A percentile compares a stretch with the other conserved stretches of the same genome.
phyloP scores from a whole-genome alignment of 352 stramenopile genomes.

The Pythium biforme region DNA sequence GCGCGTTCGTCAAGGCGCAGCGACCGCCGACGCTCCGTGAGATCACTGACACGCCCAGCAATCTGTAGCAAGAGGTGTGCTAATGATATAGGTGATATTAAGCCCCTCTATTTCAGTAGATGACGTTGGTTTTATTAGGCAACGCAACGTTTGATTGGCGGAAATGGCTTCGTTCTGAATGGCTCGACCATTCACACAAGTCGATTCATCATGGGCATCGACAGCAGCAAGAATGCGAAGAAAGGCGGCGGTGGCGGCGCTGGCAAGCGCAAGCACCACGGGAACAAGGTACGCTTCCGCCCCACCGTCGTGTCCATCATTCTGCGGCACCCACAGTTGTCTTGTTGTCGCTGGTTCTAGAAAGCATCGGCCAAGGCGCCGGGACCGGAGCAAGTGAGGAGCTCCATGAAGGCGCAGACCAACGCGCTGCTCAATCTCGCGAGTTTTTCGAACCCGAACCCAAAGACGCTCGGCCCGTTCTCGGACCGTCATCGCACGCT shows the following conservation, averaged over 20 bases:
- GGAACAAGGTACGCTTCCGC: conserved; percentile 9
- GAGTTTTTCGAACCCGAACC: conserved; percentile 79
- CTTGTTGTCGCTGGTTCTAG: conserved; percentile 17
- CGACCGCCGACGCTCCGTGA: conserved; percentile 25
- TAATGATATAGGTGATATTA: conserved; percentile 1
- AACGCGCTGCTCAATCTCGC: conserved; percentile 70
- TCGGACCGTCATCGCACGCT: conserved; percentile 74
- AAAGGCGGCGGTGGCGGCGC: conserved; percentile 8
- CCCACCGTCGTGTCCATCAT: not conserved
- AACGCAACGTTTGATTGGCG: conserved; percentile 20
- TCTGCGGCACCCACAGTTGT: not conserved
- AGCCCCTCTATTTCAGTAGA: not conserved
- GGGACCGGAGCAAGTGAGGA: conserved; percentile 28
- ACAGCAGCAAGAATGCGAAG: conserved; percentile 13
- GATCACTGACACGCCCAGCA: conserved; percentile 12
- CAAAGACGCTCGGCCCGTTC: conserved; percentile 74
- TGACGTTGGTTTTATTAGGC: conserved; percentile 17
- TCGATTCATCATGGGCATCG: conserved; percentile 12
- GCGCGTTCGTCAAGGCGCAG: conserved; percentile 28
- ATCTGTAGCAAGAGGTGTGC: not conserved
- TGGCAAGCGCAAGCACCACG: conserved; percentile 24
- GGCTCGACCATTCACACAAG: not conserved
- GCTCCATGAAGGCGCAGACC: conserved; percentile 53
- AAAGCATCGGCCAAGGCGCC: conserved; percentile 20
- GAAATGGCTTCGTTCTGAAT: conserved; percentile 9